Evolutionary conservation across 352 stramenopile genomes (phyloP).

Genomic region (Pythium volutum): DNA sequence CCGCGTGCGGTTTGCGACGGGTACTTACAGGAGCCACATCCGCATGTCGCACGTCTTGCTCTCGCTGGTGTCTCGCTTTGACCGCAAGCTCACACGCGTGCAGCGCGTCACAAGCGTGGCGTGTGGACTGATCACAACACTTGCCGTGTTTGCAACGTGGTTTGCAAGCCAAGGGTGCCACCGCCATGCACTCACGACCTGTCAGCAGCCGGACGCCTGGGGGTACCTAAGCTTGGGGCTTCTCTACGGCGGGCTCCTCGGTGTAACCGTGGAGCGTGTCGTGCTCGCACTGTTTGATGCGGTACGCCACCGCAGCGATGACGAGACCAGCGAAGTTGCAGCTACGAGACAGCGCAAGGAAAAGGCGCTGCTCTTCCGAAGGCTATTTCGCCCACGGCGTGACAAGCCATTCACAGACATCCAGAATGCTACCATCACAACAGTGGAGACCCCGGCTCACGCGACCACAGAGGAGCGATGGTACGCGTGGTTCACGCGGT

Average conservation of each 20-base stretch:
- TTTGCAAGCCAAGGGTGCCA: conserved; percentile 60
- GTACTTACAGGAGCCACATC: conserved; percentile 51
- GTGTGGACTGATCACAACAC: conserved; percentile 37
- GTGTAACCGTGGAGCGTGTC: conserved; percentile 35
- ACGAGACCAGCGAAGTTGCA: conserved; percentile 54
- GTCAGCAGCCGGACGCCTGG: conserved; percentile 46
- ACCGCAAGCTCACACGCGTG: conserved; percentile 53
- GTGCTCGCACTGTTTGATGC: conserved; percentile 47
- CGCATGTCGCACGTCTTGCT: conserved; percentile 40
- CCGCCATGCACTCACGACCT: conserved; percentile 55
- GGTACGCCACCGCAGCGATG: conserved; percentile 57
- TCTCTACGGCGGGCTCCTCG: conserved; percentile 51
- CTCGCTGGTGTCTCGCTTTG: conserved; percentile 47
- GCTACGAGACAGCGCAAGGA: conserved; percentile 68
- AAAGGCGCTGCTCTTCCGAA: conserved; percentile 65
- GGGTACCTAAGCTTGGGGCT: conserved; percentile 46
- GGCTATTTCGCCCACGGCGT: conserved; percentile 22
- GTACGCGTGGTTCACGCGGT: conserved; percentile 62
- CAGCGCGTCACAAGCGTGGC: conserved; percentile 56
- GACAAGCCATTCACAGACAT: not conserved
- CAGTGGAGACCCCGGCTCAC: conserved; percentile 23
- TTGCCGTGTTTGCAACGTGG: conserved; percentile 45
- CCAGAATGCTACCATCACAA: not conserved
- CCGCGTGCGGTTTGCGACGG: conserved; percentile 46
- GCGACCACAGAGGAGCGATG: conserved; percentile 74